Conservation (phyloP, 495 filamentous ascomycete genomes). For the Diplogelasinospora grovesii region DNA sequence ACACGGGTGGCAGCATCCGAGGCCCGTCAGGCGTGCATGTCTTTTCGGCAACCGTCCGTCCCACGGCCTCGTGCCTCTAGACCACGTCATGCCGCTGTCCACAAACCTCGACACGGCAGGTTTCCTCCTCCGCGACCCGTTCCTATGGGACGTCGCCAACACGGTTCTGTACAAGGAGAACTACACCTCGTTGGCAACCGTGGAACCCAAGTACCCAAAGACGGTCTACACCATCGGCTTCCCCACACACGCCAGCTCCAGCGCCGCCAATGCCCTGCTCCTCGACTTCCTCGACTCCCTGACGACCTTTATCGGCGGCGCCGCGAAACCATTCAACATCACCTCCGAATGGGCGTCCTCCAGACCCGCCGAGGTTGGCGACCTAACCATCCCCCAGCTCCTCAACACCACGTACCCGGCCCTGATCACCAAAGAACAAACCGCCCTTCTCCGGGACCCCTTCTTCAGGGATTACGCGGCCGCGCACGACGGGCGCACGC, state of each 20-base stretch:
- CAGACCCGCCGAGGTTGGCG: constrained; percentile 21
- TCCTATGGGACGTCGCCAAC: constrained; percentile 38
- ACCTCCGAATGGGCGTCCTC: constrained; percentile 33
- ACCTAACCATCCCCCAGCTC: constrained; percentile 16
- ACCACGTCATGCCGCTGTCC: constrained; percentile 40
- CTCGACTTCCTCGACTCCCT: constrained; percentile 34
- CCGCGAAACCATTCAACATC: constrained; percentile 29
- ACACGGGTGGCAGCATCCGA: constrained; percentile 37
- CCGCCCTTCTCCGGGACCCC: constrained; percentile 36
- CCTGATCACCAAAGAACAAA: constrained; percentile 48
- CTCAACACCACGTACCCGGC: constrained; percentile 45
- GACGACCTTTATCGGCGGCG: constrained; percentile 33
- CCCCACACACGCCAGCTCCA: constrained; percentile 19
- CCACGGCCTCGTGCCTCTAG: constrained; percentile 28
- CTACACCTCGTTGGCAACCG: constrained; percentile 30
- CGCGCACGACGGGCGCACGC: constrained; percentile 37
- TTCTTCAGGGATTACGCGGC: constrained; percentile 50
- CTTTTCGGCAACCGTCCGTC: constrained; percentile 33
- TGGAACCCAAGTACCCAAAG: constrained; percentile 34
- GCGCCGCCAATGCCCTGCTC: constrained; percentile 28
- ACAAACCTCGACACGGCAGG: constrained; percentile 43
- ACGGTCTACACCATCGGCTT: constrained; percentile 35
- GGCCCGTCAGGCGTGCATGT: constrained; percentile 26
- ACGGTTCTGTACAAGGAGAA: constrained; percentile 40
- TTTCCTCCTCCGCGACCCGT: constrained; percentile 41